Conservation (phyloP, 2,329 filamentous ascomycete genomes). For the Stachybotrys echinatus region DNA sequence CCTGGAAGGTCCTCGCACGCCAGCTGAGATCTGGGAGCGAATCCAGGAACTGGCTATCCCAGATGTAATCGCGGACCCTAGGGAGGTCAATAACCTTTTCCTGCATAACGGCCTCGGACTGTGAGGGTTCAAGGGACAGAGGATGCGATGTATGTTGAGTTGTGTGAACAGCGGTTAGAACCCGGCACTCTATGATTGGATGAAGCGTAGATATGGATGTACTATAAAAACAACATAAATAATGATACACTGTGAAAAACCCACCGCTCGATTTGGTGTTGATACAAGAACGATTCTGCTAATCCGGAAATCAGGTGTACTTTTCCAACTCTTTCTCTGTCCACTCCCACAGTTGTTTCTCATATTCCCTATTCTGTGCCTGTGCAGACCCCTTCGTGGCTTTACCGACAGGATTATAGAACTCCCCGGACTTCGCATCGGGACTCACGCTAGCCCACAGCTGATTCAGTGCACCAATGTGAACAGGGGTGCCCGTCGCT, state of each 20-base stretch:
- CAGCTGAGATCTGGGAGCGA: constrained; percentile 3
- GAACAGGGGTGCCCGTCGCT: neutral
- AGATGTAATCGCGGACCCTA: constrained; percentile 5
- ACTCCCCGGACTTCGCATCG: constrained; percentile 1
- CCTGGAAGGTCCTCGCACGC: constrained; percentile 9
- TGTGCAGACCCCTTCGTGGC: neutral
- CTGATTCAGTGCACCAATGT: neutral
- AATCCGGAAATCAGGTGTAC: neutral
- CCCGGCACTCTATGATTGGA: too few relatives aligned
- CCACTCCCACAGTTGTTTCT: constrained; percentile 2
- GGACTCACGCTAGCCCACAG: constrained; percentile 2
- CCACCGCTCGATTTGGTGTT: too few relatives aligned
- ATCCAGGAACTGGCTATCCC: constrained; percentile 8
- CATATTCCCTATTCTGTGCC: neutral
- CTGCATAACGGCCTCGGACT: constrained; percentile 11
- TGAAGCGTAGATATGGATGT: too few relatives aligned
- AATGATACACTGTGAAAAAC: too few relatives aligned
- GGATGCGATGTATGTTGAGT: too few relatives aligned
- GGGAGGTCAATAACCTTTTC: constrained; percentile 8
- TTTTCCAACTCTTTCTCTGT: constrained; percentile 2
- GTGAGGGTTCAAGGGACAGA: too few relatives aligned
- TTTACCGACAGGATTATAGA: constrained; percentile 1
- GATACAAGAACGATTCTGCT: too few relatives aligned
- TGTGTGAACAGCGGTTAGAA: too few relatives aligned
- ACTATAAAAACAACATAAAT: too few relatives aligned